Percentiles rank a stretch among this genome's conserved stretches.
These are phyloP conservation scores for Skeletonema tropicum DNA, from an alignment of 108 stramenopile species.

Conservation along the genomic window DNA sequence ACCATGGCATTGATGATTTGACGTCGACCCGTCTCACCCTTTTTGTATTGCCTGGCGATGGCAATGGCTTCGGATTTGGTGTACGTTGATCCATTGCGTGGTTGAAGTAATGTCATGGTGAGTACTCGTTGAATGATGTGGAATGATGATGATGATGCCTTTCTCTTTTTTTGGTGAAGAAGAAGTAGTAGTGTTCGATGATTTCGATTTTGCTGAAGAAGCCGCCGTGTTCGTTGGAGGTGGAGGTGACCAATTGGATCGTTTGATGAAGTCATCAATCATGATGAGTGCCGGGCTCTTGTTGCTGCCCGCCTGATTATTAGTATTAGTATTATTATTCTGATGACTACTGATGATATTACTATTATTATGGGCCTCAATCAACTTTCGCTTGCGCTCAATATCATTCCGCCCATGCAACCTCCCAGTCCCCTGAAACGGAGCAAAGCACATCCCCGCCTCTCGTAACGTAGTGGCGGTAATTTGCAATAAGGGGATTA, in stretches of 20 bases:
- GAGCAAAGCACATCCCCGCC: slow-evolving; percentile 8
- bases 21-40: neutral
- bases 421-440: neutral
- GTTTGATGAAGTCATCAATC: neutral
- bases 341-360: too few relatives aligned
- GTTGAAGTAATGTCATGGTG: slow-evolving; percentile 3
- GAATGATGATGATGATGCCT: neutral
- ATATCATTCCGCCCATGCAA: slow-evolving; percentile 8
- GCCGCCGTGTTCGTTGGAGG: neutral
- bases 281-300: neutral
- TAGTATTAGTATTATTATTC: too few relatives aligned
- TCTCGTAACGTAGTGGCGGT: neutral
- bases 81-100: slow-evolving; percentile 6
- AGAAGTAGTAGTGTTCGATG: too few relatives aligned
- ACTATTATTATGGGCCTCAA: too few relatives aligned
- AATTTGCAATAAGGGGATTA: neutral
- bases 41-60: neutral
- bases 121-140: neutral
- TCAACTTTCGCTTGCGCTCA: neutral
- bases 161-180: too few relatives aligned
- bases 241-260: neutral
- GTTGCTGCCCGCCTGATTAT: neutral
- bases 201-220: too few relatives aligned
- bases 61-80: slow-evolving; percentile 21
- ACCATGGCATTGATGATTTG: neutral